These are phyloP conservation scores for Cyberlindnera suaveolens DNA, from an alignment of 805 yeast species.

Conservation along the genomic window DNA sequence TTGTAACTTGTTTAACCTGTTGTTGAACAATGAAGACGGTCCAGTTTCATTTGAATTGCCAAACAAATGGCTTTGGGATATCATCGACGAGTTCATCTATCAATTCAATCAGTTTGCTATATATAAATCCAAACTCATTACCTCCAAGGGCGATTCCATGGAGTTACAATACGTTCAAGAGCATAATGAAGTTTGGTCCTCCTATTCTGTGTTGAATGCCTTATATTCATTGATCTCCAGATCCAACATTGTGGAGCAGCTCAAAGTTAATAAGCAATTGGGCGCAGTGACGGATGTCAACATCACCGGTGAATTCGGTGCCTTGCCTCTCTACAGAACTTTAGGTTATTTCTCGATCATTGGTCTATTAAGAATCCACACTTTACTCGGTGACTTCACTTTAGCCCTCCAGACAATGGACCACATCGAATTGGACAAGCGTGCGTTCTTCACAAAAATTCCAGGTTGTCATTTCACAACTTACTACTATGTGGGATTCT, in stretches of 20 bases:
- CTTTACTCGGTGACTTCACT: conserved; percentile 42
- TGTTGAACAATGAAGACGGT: conserved; percentile 36
- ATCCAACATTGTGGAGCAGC: conserved; percentile 20
- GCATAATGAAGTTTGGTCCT: conserved; percentile 38
- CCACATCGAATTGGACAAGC: conserved; percentile 39
- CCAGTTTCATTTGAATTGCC: conserved; percentile 42
- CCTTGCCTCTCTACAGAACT: conserved; percentile 36
- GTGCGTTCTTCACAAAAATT: conserved; percentile 39
- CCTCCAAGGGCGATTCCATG: conserved; percentile 23
- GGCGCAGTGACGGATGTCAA: conserved; percentile 15
- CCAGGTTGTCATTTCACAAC: conserved; percentile 46
- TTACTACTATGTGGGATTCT: conserved; percentile 45
- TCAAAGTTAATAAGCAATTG: conserved; percentile 9
- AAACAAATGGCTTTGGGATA: conserved; percentile 45
- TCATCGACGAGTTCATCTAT: conserved; percentile 45
- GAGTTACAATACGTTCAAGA: conserved; percentile 34
- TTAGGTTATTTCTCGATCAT: conserved; percentile 43
- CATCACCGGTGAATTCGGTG: conserved; percentile 39
- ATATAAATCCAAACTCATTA: conserved; percentile 32
- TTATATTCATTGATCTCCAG: conserved; percentile 39
- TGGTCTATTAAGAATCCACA: conserved; percentile 44
- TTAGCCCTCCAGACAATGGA: conserved; percentile 44
- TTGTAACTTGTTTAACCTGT: conserved; percentile 39
- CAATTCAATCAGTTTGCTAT: conserved; percentile 41
- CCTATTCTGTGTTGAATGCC: conserved; percentile 42